These are phyloP conservation scores for Cryptosporidium ryanae DNA, from an alignment of 169 alveolate genomes.

Conservation along the genomic window DNA sequence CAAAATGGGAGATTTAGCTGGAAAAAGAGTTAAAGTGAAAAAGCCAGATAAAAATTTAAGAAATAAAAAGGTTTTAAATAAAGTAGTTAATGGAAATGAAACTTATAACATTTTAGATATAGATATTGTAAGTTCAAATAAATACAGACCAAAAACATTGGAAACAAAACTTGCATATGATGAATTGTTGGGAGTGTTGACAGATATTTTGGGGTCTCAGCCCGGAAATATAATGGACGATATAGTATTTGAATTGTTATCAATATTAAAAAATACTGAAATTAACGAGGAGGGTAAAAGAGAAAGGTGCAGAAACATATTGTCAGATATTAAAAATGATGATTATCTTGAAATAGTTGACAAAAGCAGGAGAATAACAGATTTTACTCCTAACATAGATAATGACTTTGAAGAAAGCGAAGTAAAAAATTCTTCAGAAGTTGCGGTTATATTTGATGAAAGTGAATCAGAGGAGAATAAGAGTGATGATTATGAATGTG, in stretches of 20 bases:
- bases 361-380: constrained; percentile 81
- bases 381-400: constrained; percentile 81
- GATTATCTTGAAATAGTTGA: constrained; percentile 81
- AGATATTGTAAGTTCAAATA: constrained; percentile 79
- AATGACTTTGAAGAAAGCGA: constrained; percentile 80
- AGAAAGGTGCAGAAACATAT: constrained; percentile 82
- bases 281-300: constrained; percentile 84
- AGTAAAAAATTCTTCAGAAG: constrained; percentile 77
- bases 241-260: constrained; percentile 93
- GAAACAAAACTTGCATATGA: constrained; percentile 91
- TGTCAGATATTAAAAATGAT: constrained; percentile 80
- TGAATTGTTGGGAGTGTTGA: constrained; percentile 87
- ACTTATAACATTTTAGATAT: constrained; percentile 37
- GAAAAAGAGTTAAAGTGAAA: constrained; percentile 73
- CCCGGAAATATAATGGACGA: constrained; percentile 91
- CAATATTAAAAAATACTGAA: constrained; percentile 88
- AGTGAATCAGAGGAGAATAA: constrained; percentile 67
- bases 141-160: constrained; percentile 92
- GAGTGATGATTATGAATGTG: constrained; percentile 55
- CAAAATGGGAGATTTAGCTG: constrained; percentile 94
- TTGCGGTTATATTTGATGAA: constrained; percentile 77
- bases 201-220: constrained; percentile 91
- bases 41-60: constrained; percentile 58
- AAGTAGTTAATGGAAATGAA: constrained; percentile 74
- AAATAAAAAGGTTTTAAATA: constrained; percentile 72